Evolutionary conservation across 2,329 filamentous ascomycete genomes (phyloP).

Genomic region (Aureobasidium pullulans): DNA sequence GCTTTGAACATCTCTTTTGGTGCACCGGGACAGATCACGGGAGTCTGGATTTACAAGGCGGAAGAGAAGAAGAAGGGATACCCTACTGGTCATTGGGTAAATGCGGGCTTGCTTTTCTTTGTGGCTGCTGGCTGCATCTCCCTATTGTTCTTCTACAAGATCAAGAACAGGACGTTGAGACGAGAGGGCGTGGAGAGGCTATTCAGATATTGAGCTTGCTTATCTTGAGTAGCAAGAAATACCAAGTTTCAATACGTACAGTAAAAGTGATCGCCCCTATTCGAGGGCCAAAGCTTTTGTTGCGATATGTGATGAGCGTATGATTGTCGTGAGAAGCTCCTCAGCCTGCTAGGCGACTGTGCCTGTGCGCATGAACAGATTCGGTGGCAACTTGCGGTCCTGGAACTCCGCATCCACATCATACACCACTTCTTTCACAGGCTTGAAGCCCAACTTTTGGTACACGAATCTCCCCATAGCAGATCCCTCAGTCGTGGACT

Average conservation of each 20-base stretch:
- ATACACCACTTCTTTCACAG: slow-evolving; percentile 25
- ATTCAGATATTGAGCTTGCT: slow-evolving; percentile 8
- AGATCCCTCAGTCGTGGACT: slow-evolving; percentile 31
- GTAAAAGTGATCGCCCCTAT: too few relatives aligned
- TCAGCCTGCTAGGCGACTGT: too few relatives aligned
- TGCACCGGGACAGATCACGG: slow-evolving; percentile 62
- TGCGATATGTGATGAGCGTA: too few relatives aligned
- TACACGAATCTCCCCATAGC: slow-evolving; percentile 30
- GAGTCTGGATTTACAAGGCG: slow-evolving; percentile 66
- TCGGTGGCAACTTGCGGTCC: slow-evolving; percentile 25
- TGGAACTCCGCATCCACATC: slow-evolving; percentile 30
- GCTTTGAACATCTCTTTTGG: slow-evolving; percentile 63
- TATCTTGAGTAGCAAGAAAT: too few relatives aligned
- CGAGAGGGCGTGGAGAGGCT: slow-evolving; percentile 1
- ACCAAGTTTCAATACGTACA: too few relatives aligned
- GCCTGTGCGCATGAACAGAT: slow-evolving; percentile 30
- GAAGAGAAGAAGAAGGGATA: slow-evolving; percentile 55
- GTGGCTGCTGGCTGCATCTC: slow-evolving; percentile 49
- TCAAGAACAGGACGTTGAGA: slow-evolving; percentile 32
- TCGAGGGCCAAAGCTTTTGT: too few relatives aligned
- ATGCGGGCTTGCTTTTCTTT: slow-evolving; percentile 54
- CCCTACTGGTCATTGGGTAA: slow-evolving; percentile 63
- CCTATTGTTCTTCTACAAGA: slow-evolving; percentile 50
- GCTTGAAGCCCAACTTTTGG: slow-evolving; percentile 26
- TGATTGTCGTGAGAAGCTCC: too few relatives aligned